phyloP scores from a whole-genome alignment of 192 early-diverging fungal genomes.

The Podila minutissima region DNA sequence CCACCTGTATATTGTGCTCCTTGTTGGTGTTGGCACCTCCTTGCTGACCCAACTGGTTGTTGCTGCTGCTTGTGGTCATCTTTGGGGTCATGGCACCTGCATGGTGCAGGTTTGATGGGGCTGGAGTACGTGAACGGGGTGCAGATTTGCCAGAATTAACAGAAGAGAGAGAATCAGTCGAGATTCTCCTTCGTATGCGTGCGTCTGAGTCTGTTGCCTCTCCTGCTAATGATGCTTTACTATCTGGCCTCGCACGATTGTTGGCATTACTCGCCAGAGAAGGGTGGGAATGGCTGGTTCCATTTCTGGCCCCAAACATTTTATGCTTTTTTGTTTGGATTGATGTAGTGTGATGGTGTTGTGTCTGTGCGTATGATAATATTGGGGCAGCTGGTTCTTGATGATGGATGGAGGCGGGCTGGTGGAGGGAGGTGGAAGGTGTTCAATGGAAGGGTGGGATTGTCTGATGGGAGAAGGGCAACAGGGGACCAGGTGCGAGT shows the following conservation, averaged over 20 bases:
- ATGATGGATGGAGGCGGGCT: too few species aligned
- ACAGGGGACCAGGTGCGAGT: too few species aligned
- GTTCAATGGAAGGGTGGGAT: too few species aligned
- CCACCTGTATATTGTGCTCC: slow-evolving; percentile 84
- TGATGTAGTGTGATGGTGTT: not conserved
- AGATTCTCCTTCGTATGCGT: slow-evolving; percentile 16
- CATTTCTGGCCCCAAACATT: slow-evolving; percentile 46
- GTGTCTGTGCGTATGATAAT: not conserved
- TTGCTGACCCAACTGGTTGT: not conserved
- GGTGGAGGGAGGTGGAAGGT: too few species aligned
- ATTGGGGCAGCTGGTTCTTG: too few species aligned
- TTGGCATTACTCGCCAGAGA: slow-evolving; percentile 1
- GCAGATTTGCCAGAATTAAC: slow-evolving; percentile 5
- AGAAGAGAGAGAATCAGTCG: slow-evolving; percentile 36
- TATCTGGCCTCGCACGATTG: not conserved
- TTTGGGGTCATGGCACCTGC: slow-evolving; percentile 1
- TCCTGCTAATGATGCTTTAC: not conserved
- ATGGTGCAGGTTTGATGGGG: not conserved
- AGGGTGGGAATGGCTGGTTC: slow-evolving; percentile 15
- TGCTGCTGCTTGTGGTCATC: not conserved
- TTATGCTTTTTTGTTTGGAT: too few species aligned
- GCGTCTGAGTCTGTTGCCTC: not conserved
- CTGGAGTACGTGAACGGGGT: not conserved
- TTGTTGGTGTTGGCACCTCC: slow-evolving; percentile 45
- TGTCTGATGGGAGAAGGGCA: too few species aligned